phyloP scores from a whole-genome alignment of 306 rosid genomes.

The Lathyrus oleraceus region DNA sequence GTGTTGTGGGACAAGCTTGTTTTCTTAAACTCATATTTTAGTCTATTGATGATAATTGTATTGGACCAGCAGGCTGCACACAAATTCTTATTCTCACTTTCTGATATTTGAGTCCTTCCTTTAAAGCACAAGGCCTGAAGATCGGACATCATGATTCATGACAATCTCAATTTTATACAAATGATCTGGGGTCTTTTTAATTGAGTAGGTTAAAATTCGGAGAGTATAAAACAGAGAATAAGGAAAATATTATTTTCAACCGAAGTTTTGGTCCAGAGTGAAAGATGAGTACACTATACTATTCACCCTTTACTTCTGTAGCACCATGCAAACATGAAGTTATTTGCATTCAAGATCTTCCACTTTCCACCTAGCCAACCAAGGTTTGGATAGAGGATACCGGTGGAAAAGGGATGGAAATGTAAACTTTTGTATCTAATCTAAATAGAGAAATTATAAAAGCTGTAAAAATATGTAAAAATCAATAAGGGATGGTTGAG shows the following conservation, averaged over 20 bases:
- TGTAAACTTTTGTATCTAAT: background rate
- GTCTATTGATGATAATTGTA: background rate
- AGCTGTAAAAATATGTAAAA: slow-evolving; percentile 11
- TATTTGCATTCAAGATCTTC: slow-evolving; percentile 17
- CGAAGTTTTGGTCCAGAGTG: background rate
- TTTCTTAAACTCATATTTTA: background rate
- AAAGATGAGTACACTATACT: slow-evolving; percentile 16
- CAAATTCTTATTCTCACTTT: slow-evolving; percentile 1
- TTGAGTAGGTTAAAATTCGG: slow-evolving; percentile 3
- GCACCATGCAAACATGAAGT: slow-evolving; percentile 1
- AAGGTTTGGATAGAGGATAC: slow-evolving; percentile 8
- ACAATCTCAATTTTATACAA: slow-evolving; percentile 3
- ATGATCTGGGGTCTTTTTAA: background rate
- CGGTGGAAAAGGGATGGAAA: background rate
- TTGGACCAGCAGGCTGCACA: background rate
- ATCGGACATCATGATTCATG: slow-evolving; percentile 12
- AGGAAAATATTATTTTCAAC: background rate
- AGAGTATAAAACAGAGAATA: background rate
- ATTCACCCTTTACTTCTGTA: background rate
- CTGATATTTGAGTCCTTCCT: background rate
- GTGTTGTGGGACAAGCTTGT: slow-evolving; percentile 7
- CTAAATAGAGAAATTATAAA: slow-evolving; percentile 6
- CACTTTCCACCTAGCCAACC: slow-evolving; percentile 3
- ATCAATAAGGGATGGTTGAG: background rate
- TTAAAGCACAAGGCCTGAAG: slow-evolving; percentile 2